These are phyloP conservation scores for Quercus gilva DNA, from an alignment of 306 rosid genomes.

Conservation along the genomic window DNA sequence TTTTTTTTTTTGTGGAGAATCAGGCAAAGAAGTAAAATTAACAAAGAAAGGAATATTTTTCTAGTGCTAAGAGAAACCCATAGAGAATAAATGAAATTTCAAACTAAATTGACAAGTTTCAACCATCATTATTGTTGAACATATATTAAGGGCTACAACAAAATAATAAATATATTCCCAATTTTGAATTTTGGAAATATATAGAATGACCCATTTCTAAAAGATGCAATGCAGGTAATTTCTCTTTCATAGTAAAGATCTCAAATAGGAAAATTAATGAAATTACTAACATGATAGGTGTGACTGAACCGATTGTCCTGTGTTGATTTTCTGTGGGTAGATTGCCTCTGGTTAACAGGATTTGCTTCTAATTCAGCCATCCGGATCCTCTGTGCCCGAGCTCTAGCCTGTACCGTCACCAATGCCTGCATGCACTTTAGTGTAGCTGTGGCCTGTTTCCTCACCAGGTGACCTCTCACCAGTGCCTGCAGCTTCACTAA, in stretches of 20 bases:
- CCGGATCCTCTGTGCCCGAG: constrained; percentile 74
- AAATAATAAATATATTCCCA: not conserved
- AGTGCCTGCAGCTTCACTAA: constrained; percentile 90
- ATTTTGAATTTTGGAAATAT: not conserved
- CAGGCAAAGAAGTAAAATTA: not conserved
- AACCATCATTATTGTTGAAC: not conserved
- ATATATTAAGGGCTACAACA: not conserved
- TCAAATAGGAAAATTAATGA: constrained; percentile 14
- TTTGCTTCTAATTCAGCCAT: constrained; percentile 42
- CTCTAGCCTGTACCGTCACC: constrained; percentile 88
- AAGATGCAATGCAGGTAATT: not conserved
- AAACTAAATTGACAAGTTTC: not conserved
- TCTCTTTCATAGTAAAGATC: not conserved
- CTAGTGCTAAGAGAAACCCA: not conserved
- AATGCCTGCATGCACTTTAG: constrained; percentile 88
- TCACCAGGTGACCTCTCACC: constrained; percentile 89
- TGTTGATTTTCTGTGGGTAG: constrained; percentile 42
- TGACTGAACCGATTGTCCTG: constrained; percentile 45
- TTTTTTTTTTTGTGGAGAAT: no score
- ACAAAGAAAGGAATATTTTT: not conserved
- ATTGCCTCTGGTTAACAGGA: constrained; percentile 30
- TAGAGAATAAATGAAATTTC: not conserved
- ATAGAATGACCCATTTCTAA: not conserved
- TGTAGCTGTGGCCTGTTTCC: constrained; percentile 76
- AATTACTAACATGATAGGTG: constrained; percentile 53